Evolutionary conservation across 495 filamentous ascomycete genomes (phyloP), one percentile per base, ranked within the genome.

Genomic region (Penicillium steckii): DNA sequence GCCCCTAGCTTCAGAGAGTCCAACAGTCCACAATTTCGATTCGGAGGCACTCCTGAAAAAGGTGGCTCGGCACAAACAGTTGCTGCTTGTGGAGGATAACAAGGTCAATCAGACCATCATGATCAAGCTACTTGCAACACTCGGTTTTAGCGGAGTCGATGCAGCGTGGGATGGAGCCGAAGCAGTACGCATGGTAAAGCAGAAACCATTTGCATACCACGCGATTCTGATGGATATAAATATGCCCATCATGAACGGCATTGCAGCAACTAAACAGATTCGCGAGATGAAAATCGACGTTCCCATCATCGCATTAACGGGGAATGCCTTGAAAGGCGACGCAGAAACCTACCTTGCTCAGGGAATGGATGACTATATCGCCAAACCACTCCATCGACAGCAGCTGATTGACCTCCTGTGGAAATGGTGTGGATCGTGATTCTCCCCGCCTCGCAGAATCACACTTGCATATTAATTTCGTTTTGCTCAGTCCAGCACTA

Each of bases 201-300:
- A 75, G 48, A 74, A 78, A 37, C 76, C 77, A 0, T 54, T 76
- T 0, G 61, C 73, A 0, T 86, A 82, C 55, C 74, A 82, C 45
- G 30, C 80, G 12, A 77, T 86, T 5, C 59, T 86, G 35, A 76
- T 76, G 72, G 85, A 89, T 52, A 83, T 90, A 46, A 82, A 77
- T 52, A 90, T 91, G 88, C 88, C 88, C 0, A 66, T 89, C 0
- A 80, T 90, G 73, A 80, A 87, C 49, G 86, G 86, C 4, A 67
- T 88, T 26, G 80, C 78, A 37, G 79, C 86, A 8, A 88, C 86
- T 1, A 71, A 74, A 4, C 70, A 75, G 7, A 88, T 90, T 45
- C 77, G 86, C 10, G 66, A 70, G 10, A 75, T 86, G 52, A 64
- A 63, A 1, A 57, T 76, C 1, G 62, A 68, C 15, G 70, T 81